These are phyloP conservation scores for Ogataea haglerorum DNA, from an alignment of 805 yeast genomes.

Conservation along the genomic window DNA sequence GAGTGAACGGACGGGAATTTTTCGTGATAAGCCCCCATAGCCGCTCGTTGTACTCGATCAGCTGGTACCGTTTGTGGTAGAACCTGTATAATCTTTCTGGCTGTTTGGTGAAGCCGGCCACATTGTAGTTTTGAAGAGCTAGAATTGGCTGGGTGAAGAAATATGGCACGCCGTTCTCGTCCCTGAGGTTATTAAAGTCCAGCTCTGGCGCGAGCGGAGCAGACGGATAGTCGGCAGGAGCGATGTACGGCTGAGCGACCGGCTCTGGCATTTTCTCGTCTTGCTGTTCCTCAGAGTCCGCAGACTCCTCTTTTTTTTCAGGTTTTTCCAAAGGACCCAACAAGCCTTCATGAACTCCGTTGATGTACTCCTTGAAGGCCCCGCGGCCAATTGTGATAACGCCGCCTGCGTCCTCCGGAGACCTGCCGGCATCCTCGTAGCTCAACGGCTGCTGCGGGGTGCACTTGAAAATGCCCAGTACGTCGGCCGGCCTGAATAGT, in stretches of 20 bases:
- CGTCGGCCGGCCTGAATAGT: slow-evolving; percentile 41
- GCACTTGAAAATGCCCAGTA: slow-evolving; percentile 53
- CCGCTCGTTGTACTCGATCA: slow-evolving; percentile 28
- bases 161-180: slow-evolving; percentile 45
- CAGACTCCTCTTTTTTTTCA: slow-evolving; percentile 3
- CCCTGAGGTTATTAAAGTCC: slow-evolving; percentile 35
- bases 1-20: slow-evolving; percentile 51
- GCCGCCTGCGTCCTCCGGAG: slow-evolving; percentile 65
- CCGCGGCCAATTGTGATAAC: slow-evolving; percentile 93
- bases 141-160: slow-evolving; percentile 74
- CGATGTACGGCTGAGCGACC: slow-evolving; percentile 63
- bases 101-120: slow-evolving; percentile 72
- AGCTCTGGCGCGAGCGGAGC: slow-evolving; percentile 62
- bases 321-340: slow-evolving; percentile 75
- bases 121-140: slow-evolving; percentile 71
- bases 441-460: slow-evolving; percentile 14
- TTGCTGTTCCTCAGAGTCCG: slow-evolving; percentile 12
- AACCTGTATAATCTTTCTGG: slow-evolving; percentile 76
- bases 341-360: slow-evolving; percentile 92
- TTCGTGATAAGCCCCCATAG: slow-evolving; percentile 33
- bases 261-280: slow-evolving; percentile 32
- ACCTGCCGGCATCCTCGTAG: slow-evolving; percentile 46
- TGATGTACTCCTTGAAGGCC: slow-evolving; percentile 86
- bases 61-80: slow-evolving; percentile 64
- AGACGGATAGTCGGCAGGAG: slow-evolving; percentile 51